Evolutionary conservation across 345 rosid species (phyloP), one percentile per base, ranked within the genome.

Genomic region (Bruguiera sexangula): DNA sequence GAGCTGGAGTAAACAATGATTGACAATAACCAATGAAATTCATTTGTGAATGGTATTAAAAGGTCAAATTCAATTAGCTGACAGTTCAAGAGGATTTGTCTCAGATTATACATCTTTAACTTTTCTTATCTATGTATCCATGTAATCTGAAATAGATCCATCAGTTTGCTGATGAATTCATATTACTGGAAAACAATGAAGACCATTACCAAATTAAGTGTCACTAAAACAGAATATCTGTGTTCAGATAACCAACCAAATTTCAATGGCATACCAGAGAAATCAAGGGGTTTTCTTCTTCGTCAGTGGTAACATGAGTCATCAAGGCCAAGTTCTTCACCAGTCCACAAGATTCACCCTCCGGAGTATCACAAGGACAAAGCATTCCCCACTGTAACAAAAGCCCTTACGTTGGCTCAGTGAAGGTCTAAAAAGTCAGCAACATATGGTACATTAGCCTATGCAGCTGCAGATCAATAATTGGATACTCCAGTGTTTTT

Each of bases 291-390:
- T 84, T 89, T 74, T 94, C 98, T 75, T 94, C 96, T 66, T 87
- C 91, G 76, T 93, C 96, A 34, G 96, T 91, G 24, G 97, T 94
- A 70, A 94, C 97, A 83, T 94, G 97, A 87, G 97, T 94, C 98
- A 94, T 94, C 76, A 94, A 69, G 70, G 98, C 98, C 82, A 94
- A 84, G 80, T 94, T 94, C 83, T 94, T 94, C 67, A 94, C 98
- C 75, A 94, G 83, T 52, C 98, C 98, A 78, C 98, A 94, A 32
- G 98, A 79, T 82, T 91, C 97, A 6, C 97, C 97, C 83, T 94
- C 97, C 6, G 97, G 98, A 65, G 98, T 94, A 84, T 94, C 97
- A 81, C 96, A 91, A 46, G 97, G 97, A 83, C 98, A 91, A 72
- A 94, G 96, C 98, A 94, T 94, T 21, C 98, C 98, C 97, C 98